A percentile compares a stretch with the other conserved stretches of the same genome.
Conservation (phyloP, 176 grass and related monocot genomes). For the Avena eriantha region DNA sequence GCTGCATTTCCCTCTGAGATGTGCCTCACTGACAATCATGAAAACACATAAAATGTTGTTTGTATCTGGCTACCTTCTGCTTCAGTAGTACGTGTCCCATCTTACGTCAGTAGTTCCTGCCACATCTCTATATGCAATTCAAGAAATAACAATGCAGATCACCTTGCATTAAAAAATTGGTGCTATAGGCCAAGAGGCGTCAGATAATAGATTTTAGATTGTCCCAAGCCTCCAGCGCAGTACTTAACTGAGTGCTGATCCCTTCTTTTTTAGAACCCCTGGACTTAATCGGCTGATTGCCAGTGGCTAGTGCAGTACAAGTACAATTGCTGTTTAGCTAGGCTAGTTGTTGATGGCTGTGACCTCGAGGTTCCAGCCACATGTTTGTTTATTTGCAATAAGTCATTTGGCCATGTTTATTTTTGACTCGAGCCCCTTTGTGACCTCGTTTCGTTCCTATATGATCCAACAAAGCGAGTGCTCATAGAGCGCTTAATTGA, state of each 20-base stretch:
- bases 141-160: conserved; percentile 28
- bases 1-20: not conserved
- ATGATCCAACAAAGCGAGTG: not conserved
- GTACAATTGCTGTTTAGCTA: not conserved
- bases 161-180: conserved; percentile 1
- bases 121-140: not conserved
- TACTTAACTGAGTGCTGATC: not conserved
- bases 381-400: not conserved
- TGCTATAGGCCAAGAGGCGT: conserved; percentile 30
- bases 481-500: not conserved
- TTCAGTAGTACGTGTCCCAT: not conserved
- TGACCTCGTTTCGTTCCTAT: not conserved
- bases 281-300: not conserved
- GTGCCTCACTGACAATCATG: not conserved
- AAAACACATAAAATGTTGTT: not conserved
- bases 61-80: not conserved
- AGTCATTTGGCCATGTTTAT: not conserved
- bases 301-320: not conserved
- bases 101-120: not conserved
- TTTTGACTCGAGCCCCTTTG: not conserved
- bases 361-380: not conserved
- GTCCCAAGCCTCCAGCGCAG: not conserved
- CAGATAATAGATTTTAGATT: conserved; percentile 1
- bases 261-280: not conserved
- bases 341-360: not conserved